Conservation (phyloP, 2,329 filamentous ascomycete genomes). For the Aspergillus brasiliensis region DNA sequence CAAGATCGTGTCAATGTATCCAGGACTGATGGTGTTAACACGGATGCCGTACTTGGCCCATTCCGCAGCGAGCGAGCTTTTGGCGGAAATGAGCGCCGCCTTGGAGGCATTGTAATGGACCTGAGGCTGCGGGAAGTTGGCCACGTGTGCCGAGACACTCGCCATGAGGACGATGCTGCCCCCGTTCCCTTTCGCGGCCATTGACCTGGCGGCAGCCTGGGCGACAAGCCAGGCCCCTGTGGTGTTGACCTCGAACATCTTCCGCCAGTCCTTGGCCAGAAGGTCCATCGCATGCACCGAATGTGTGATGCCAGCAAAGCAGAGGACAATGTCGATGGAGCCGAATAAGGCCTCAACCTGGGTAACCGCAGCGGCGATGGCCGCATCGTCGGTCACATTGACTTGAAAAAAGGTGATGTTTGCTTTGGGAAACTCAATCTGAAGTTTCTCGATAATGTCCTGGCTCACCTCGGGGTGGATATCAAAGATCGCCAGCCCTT, state of each 20-base stretch:
- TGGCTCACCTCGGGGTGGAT: constrained; percentile 28
- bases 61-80: constrained; percentile 70
- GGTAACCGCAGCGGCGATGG: constrained; percentile 25
- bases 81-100: constrained; percentile 63
- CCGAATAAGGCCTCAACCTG: constrained; percentile 52
- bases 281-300: constrained; percentile 64
- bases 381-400: constrained; percentile 60
- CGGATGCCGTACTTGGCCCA: constrained; percentile 72
- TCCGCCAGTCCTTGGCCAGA: constrained; percentile 60
- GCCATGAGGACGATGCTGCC: constrained; percentile 57
- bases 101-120: constrained; percentile 73
- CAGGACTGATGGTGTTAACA: constrained; percentile 70
- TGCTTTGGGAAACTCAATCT: constrained; percentile 56
- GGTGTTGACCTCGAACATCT: constrained; percentile 70
- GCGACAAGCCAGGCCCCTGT: constrained; percentile 71
- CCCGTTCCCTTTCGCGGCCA: constrained; percentile 5
- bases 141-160: constrained; percentile 67
- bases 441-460: constrained; percentile 50
- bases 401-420: constrained; percentile 56
- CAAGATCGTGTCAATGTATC: constrained; percentile 76
- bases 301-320: too few species aligned
- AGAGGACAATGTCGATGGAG: constrained; percentile 70
- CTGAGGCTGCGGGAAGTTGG: constrained; percentile 74
- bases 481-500: constrained; percentile 56
- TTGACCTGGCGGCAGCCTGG: constrained; percentile 59